A percentile compares a stretch with the other conserved stretches of the same genome.
These are phyloP conservation scores for Zopfia rhizophila DNA, from an alignment of 2,329 filamentous ascomycete species.

Conservation along the genomic window DNA sequence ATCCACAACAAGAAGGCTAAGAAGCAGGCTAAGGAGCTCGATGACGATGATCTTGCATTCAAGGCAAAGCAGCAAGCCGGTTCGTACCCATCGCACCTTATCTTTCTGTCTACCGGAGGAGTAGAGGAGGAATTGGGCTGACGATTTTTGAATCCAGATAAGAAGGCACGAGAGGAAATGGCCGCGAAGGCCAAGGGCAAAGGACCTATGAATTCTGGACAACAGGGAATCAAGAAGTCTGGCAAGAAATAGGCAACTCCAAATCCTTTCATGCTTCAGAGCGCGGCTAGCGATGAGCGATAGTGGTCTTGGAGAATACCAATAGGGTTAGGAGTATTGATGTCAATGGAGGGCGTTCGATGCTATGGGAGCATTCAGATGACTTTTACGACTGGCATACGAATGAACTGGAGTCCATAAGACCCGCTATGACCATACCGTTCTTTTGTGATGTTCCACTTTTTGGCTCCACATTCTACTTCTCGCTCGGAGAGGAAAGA, in stretches of 20 bases:
- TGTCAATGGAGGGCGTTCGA: too few species aligned
- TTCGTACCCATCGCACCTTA: constrained; percentile 58
- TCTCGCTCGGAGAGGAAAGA: too few species aligned
- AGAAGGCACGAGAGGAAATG: constrained; percentile 73
- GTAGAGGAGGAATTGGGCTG: not conserved
- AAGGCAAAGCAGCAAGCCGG: constrained; percentile 86
- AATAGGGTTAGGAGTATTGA: too few species aligned
- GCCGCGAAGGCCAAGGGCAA: constrained; percentile 85
- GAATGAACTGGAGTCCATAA: too few species aligned
- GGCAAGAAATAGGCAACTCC: constrained; percentile 82
- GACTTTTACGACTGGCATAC: too few species aligned
- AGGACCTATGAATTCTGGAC: constrained; percentile 84
- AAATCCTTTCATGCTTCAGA: not conserved
- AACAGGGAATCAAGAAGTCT: constrained; percentile 96
- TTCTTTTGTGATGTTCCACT: too few species aligned
- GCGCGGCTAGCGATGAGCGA: too few species aligned
- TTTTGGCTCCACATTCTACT: too few species aligned
- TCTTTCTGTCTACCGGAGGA: not conserved
- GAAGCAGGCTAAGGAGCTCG: constrained; percentile 78
- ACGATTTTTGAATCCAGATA: constrained; percentile 51
- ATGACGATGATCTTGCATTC: constrained; percentile 87
- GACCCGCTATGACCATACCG: too few species aligned
- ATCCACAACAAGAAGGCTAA: constrained; percentile 82
- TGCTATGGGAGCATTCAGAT: too few species aligned
- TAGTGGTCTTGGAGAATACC: too few species aligned